A percentile compares a stretch with the other conserved stretches of the same genome.
These are phyloP conservation scores for Plasmodium blacklocki DNA, from an alignment of 169 alveolate species.

Conservation along the genomic window DNA sequence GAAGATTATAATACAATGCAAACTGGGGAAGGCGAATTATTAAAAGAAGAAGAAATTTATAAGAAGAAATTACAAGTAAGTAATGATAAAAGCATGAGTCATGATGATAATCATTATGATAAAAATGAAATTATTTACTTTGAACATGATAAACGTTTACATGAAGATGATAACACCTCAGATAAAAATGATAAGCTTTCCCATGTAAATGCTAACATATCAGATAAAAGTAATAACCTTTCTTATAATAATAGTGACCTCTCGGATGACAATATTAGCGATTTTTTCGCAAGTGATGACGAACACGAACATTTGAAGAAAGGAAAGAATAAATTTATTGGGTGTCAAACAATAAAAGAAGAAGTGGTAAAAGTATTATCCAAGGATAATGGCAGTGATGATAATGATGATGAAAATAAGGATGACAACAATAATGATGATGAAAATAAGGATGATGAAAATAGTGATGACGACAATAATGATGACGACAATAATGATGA, in stretches of 20 bases:
- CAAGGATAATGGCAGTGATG: constrained; percentile 17
- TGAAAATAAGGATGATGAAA: too few species aligned
- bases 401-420: background rate
- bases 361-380: constrained; percentile 49
- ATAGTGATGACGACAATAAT: background rate
- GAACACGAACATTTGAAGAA: background rate
- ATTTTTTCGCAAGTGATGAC: background rate
- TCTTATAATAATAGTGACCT: constrained; percentile 24
- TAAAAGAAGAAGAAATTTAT: background rate
- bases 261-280: background rate
- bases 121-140: background rate
- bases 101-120: background rate
- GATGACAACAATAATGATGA: too few species aligned
- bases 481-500: background rate
- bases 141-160: background rate
- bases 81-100: background rate
- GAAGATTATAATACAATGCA: background rate
- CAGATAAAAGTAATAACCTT: background rate
- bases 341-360: constrained; percentile 38
- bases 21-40: background rate
- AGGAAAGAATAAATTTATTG: constrained; percentile 5
- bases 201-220: background rate
- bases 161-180: background rate
- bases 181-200: constrained; percentile 7
- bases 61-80: background rate